Percentiles rank a stretch among this genome's conserved stretches.
Evolutionary conservation across 2,329 filamentous ascomycete genomes (phyloP).

Genomic region (Fusarium hostae): DNA sequence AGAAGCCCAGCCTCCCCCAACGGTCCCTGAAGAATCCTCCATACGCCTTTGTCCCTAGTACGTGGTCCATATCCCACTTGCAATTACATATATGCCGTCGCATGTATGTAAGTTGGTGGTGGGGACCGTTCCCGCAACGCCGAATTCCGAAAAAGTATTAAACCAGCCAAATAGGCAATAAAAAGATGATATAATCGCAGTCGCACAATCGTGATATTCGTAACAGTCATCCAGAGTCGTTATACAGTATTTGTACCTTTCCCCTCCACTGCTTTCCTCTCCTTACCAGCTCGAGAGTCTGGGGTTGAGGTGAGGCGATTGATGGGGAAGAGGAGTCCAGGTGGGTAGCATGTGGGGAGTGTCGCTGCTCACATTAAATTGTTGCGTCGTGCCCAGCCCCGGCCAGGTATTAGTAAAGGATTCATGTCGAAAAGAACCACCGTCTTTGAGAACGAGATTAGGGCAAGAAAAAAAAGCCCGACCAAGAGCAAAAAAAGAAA

Average conservation of each 20-base stretch:
- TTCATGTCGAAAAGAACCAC: constrained; percentile 24
- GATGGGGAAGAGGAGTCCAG: neutral
- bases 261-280: neutral
- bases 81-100: constrained; percentile 28
- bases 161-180: constrained; percentile 38
- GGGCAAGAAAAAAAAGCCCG: constrained; percentile 6
- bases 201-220: constrained; percentile 42
- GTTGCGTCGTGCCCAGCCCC: constrained; percentile 20
- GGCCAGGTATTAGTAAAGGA: constrained; percentile 39
- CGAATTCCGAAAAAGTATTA: constrained; percentile 44
- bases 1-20: constrained; percentile 27
- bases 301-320: neutral
- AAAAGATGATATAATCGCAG: constrained; percentile 39
- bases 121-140: constrained; percentile 36
- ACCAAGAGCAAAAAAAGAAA: constrained; percentile 1
- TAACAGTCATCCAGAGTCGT: constrained; percentile 47
- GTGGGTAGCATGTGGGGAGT: constrained; percentile 5
- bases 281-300: constrained; percentile 12
- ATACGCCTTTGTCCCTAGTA: constrained; percentile 30
- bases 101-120: constrained; percentile 15
- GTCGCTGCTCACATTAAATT: constrained; percentile 21
- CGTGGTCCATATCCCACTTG: constrained; percentile 33
- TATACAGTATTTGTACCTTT: constrained; percentile 36
- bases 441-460: constrained; percentile 19
- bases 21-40: constrained; percentile 28